Base-by-base conservation (phyloP, 371 early-diverging fungal genomes). In the Dichotomocladium elegans region DNA sequence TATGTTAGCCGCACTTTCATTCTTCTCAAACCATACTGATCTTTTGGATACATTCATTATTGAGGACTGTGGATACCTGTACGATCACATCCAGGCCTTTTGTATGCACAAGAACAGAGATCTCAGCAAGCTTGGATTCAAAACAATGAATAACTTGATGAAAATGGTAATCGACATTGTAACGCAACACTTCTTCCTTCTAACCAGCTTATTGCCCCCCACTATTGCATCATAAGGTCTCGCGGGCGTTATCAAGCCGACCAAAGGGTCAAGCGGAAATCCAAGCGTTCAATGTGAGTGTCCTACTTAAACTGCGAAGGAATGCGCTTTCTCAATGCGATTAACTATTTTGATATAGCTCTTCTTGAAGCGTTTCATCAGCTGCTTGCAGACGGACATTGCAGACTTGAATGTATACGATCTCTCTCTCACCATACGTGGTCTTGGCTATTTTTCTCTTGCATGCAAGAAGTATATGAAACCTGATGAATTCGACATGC, bases 401-500 rank as follows among this genome's bases (percentile, higher is more conserved):
- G 55, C 66, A n/a, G 53, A 72, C 12, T 72, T 77, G 19, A 77
- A 81, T 19, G 60, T 86, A 28, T 59, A 53, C 14, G 49, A 55
- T 15, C 41, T 72, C 1, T 85, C 90, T 2, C 68, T 83, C 3
- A 83, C 87, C 4, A 81, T 91, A 34, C 74, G 85, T 43, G 85
- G 87, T 9, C 76, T 86, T 29, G 92, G 92, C 1, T 80, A 84
- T 48, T 83, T 91, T 53, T 79, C 88, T 0, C 70, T 70, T n/a
- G 80, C 82, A 1, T 84, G 77, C 60, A 76, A 74, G 37, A 64
- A 61, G 10, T 72, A 73, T 12, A 51, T 78, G 51, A 49, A 63
- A 0, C 52, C 53, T 15, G 68, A 71, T 6, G 78, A 83, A 33
- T 60, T 83, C 15, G 60, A 68, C 10, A 47, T 55, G 2, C 45